These are phyloP conservation scores for Blastomyces parvus DNA, from an alignment of 2,329 filamentous ascomycete species.

Conservation along the genomic window DNA sequence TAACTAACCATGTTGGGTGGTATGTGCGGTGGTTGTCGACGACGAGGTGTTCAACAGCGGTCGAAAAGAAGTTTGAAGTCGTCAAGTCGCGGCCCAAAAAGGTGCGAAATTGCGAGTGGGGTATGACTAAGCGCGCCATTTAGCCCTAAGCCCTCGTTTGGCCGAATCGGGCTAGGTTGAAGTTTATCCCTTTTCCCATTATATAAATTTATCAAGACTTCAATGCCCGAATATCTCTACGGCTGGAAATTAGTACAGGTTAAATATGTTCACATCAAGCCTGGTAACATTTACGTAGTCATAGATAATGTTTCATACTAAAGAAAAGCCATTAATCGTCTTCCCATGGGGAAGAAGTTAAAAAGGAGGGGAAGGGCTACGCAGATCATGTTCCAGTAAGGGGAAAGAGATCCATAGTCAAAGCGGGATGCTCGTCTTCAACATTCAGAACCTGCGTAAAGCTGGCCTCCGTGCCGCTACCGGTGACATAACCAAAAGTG, in stretches of 20 bases:
- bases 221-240: background rate
- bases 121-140: conserved; percentile 24
- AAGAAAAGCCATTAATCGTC: too few relatives aligned
- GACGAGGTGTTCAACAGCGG: conserved; percentile 21
- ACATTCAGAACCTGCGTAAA: conserved; percentile 11
- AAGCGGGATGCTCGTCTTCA: conserved; percentile 9
- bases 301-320: background rate
- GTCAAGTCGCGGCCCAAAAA: conserved; percentile 11
- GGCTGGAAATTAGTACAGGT: background rate
- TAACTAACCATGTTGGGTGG: conserved; percentile 8
- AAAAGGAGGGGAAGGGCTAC: background rate
- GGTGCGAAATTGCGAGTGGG: conserved; percentile 32
- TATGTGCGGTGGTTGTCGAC: conserved; percentile 29
- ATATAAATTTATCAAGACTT: too few relatives aligned
- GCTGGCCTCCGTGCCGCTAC: conserved; percentile 7
- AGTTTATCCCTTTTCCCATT: background rate
- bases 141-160: conserved; percentile 29
- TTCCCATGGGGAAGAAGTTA: too few relatives aligned
- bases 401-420: conserved; percentile 11
- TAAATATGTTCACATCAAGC: background rate
- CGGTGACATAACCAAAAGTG: conserved; percentile 11
- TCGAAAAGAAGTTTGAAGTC: conserved; percentile 21
- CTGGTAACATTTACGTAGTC: background rate
- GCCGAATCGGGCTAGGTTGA: conserved; percentile 17
- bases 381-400: background rate